A percentile compares a stretch with the other conserved stretches of the same genome.
Conservation (phyloP, 768 basidiomycete genomes). For the Coprinopsis sp. region DNA sequence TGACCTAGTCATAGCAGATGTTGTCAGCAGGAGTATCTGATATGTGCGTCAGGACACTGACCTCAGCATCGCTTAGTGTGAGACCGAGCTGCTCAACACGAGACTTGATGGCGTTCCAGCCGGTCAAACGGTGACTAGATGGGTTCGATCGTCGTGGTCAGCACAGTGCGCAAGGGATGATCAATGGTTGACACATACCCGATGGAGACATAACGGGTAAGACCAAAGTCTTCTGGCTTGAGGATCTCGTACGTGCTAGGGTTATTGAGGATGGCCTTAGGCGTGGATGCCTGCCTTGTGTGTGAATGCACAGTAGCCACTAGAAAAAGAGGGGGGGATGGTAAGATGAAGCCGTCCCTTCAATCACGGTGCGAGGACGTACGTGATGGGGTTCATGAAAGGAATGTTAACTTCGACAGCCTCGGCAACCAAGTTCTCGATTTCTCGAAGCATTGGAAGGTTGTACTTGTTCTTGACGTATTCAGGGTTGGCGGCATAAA, state of each 20-base stretch:
- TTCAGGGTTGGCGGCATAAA: constrained; percentile 95
- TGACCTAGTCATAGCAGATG: constrained; percentile 50
- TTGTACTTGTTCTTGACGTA: constrained; percentile 99
- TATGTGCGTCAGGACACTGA: constrained; percentile 23
- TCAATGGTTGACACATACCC: constrained; percentile 45
- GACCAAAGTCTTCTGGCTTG: constrained; percentile 98
- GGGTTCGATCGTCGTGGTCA: background rate
- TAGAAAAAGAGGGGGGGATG: constrained; percentile 24
- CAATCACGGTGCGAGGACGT: constrained; percentile 20
- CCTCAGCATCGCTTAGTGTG: constrained; percentile 85
- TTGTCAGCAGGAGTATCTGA: constrained; percentile 5
- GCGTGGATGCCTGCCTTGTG: constrained; percentile 99
- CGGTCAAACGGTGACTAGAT: constrained; percentile 83
- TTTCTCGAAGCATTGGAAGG: constrained; percentile 92
- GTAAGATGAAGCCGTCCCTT: background rate
- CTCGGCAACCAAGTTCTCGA: constrained; percentile 98
- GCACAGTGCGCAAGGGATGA: background rate
- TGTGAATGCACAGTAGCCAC: constrained; percentile 99
- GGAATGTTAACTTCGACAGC: constrained; percentile 98
- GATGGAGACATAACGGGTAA: constrained; percentile 96
- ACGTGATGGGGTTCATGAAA: constrained; percentile 96
- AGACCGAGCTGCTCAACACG: constrained; percentile 97
- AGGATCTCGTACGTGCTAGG: constrained; percentile 98
- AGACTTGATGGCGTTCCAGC: constrained; percentile 99
- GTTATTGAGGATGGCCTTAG: constrained; percentile 95